Conservation (phyloP, 805 yeast genomes). For the Metschnikowia baotianmanensis region DNA sequence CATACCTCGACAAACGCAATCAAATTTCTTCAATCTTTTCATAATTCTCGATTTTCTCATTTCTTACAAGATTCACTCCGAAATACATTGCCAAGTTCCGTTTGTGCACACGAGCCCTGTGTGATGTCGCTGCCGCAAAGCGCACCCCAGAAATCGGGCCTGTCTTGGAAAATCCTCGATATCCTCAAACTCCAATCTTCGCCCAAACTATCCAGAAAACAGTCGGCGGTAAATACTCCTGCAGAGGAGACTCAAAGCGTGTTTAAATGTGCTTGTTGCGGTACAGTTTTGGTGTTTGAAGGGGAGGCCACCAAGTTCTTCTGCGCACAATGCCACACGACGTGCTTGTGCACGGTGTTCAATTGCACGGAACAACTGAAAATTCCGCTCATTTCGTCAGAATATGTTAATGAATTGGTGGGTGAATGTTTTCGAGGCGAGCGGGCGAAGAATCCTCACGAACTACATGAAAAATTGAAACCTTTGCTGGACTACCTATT, state of each 20-base stretch:
- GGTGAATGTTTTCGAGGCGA: slow-evolving; percentile 30
- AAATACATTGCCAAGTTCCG: too few species aligned
- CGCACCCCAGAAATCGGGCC: slow-evolving; percentile 17
- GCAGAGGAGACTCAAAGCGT: slow-evolving; percentile 15
- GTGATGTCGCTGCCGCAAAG: slow-evolving; percentile 8
- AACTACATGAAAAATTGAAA: slow-evolving; percentile 37
- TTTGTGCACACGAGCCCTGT: neutral
- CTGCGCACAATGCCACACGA: slow-evolving; percentile 63
- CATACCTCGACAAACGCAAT: too few species aligned
- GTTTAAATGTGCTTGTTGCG: slow-evolving; percentile 39
- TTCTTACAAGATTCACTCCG: too few species aligned
- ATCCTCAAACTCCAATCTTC: slow-evolving; percentile 20
- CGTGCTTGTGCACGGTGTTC: slow-evolving; percentile 28
- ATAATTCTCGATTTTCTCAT: too few species aligned
- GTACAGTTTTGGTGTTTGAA: slow-evolving; percentile 31
- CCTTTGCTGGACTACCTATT: slow-evolving; percentile 51
- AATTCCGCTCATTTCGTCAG: slow-evolving; percentile 24
- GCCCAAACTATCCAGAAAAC: slow-evolving; percentile 16
- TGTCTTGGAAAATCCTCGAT: slow-evolving; percentile 25
- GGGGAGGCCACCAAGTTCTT: slow-evolving; percentile 39
- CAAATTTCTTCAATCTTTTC: too few species aligned
- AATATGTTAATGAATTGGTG: slow-evolving; percentile 30
- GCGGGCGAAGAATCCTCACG: slow-evolving; percentile 17
- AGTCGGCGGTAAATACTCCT: slow-evolving; percentile 10
- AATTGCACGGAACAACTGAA: slow-evolving; percentile 2